Percentiles rank a stretch among this genome's conserved stretches.
Conservation (phyloP, 495 filamentous ascomycete species). For the Bryoglossum gracile region DNA sequence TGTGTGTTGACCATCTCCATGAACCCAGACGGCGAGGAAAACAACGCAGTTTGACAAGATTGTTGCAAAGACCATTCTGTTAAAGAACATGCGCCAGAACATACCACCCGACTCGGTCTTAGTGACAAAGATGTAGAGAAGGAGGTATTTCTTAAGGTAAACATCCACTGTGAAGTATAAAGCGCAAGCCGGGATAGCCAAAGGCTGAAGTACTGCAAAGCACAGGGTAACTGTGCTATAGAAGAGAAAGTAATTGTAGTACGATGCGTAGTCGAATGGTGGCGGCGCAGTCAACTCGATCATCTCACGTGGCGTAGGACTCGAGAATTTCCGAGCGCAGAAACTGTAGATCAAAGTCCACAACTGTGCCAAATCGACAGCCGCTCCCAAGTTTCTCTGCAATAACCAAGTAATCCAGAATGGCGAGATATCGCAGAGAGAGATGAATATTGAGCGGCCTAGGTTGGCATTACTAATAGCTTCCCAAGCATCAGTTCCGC, state of each 20-base stretch:
- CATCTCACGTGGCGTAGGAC: slow-evolving; percentile 83
- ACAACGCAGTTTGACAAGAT: slow-evolving; percentile 74
- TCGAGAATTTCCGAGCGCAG: slow-evolving; percentile 72
- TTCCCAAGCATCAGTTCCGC: slow-evolving; percentile 53
- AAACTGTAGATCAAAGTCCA: slow-evolving; percentile 74
- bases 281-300: slow-evolving; percentile 93
- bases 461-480: slow-evolving; percentile 57
- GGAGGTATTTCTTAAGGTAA: slow-evolving; percentile 88
- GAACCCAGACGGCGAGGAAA: slow-evolving; percentile 62
- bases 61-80: slow-evolving; percentile 79
- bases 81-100: slow-evolving; percentile 87
- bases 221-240: slow-evolving; percentile 85
- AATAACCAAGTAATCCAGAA: slow-evolving; percentile 94
- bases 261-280: slow-evolving; percentile 88
- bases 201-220: slow-evolving; percentile 80
- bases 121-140: slow-evolving; percentile 91
- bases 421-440: slow-evolving; percentile 69
- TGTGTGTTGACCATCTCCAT: slow-evolving; percentile 44
- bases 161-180: slow-evolving; percentile 85
- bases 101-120: slow-evolving; percentile 94
- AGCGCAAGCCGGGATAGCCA: slow-evolving; percentile 83
- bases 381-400: slow-evolving; percentile 85
- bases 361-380: slow-evolving; percentile 81
- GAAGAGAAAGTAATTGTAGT: slow-evolving; percentile 95
- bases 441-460: slow-evolving; percentile 52